Evolutionary conservation across 176 grass and related monocot genomes (phyloP).

Genomic region (Hordeum vulgare): DNA sequence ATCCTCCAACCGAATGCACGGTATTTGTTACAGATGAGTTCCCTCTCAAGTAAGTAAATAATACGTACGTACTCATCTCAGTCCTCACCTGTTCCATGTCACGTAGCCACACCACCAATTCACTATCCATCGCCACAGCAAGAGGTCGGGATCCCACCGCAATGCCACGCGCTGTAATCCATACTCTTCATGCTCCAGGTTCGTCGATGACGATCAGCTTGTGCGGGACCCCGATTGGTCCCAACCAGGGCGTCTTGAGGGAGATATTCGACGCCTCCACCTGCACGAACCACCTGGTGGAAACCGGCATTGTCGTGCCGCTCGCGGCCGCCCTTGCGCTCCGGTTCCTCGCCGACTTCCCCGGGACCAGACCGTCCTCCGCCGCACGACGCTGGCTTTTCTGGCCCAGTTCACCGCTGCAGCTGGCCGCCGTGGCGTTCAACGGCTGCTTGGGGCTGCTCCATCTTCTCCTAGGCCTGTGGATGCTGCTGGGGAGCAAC

Average conservation of each 20-base stretch:
- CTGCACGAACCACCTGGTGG: slow-evolving; percentile 61
- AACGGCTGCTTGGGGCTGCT: slow-evolving; percentile 39
- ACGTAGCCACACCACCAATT: background rate
- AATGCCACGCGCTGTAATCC: background rate
- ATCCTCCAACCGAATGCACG: too few relatives aligned
- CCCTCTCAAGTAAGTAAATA: background rate
- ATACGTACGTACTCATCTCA: too few relatives aligned
- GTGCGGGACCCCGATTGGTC: slow-evolving; percentile 32
- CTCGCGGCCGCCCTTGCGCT: slow-evolving; percentile 19
- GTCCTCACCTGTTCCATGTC: background rate
- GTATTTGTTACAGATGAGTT: background rate
- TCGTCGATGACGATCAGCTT: slow-evolving; percentile 11
- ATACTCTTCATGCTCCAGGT: background rate
- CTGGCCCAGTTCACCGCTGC: slow-evolving; percentile 10
- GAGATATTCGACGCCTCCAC: slow-evolving; percentile 40
- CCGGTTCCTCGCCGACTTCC: slow-evolving; percentile 32
- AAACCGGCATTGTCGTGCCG: background rate
- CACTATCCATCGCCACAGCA: background rate
- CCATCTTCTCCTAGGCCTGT: slow-evolving; percentile 33
- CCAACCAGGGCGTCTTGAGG: background rate
- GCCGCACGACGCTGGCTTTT: background rate
- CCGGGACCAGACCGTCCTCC: background rate
- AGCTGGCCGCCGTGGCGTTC: slow-evolving; percentile 6
- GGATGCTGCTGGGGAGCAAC: slow-evolving; percentile 41
- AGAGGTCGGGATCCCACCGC: background rate